A percentile compares a stretch with the other conserved stretches of the same genome.
These are phyloP conservation scores for Sarocladium strictum DNA, from an alignment of 2,329 filamentous ascomycete species.

Conservation along the genomic window DNA sequence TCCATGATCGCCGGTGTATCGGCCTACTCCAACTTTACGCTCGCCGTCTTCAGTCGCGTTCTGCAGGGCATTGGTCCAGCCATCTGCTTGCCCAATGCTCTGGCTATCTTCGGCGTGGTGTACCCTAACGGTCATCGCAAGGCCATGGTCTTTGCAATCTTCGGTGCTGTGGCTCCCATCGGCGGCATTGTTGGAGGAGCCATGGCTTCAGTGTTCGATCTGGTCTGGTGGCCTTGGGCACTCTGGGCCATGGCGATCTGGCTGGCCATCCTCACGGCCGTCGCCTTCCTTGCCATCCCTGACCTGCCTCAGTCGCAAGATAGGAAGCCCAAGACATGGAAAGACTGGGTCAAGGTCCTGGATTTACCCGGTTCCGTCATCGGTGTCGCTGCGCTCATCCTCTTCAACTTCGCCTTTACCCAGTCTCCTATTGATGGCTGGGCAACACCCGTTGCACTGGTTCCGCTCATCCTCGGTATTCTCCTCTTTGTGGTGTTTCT, in stretches of 20 bases:
- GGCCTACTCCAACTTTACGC: constrained; percentile 30
- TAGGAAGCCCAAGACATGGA: constrained; percentile 10
- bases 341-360: constrained; percentile 23
- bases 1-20: constrained; percentile 40
- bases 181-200: constrained; percentile 37
- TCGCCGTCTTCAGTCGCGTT: constrained; percentile 47
- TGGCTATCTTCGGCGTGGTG: constrained; percentile 54
- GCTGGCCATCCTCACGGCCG: constrained; percentile 24
- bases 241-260: constrained; percentile 36
- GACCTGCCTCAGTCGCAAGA: constrained; percentile 15
- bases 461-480: constrained; percentile 50
- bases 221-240: constrained; percentile 42
- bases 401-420: constrained; percentile 65
- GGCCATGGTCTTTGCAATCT: constrained; percentile 51
- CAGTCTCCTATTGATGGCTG: constrained; percentile 57
- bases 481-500: constrained; percentile 50
- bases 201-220: constrained; percentile 33
- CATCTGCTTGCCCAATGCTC: constrained; percentile 55
- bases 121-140: constrained; percentile 53
- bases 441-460: constrained; percentile 48
- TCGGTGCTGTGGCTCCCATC: constrained; percentile 39
- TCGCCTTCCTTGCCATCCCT: constrained; percentile 30
- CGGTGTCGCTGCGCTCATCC: constrained; percentile 49
- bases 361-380: constrained; percentile 33
- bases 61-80: constrained; percentile 58